A percentile compares a stretch with the other conserved stretches of the same genome.
These are phyloP conservation scores for Hypoxylon sp. DNA, from an alignment of 2,329 filamentous ascomycete species.

Conservation along the genomic window DNA sequence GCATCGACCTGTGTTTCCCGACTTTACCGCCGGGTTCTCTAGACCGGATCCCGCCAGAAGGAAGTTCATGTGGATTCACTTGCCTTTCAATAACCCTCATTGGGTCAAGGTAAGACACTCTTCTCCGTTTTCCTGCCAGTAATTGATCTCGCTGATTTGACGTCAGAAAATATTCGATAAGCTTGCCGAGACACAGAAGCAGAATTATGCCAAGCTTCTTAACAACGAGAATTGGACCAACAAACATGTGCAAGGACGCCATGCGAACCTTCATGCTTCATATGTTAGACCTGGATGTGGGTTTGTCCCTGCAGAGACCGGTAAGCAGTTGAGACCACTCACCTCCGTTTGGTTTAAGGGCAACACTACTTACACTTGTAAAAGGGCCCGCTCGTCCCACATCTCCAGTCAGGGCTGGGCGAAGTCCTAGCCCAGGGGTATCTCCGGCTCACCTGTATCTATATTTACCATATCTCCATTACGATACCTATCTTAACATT, in stretches of 20 bases:
- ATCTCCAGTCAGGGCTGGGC: conserved; percentile 47
- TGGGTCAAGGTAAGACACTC: conserved; percentile 65
- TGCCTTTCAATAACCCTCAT: conserved; percentile 68
- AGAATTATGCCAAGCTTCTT: conserved; percentile 57
- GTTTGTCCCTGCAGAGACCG: conserved; percentile 57
- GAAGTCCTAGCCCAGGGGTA: conserved; percentile 43
- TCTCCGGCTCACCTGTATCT: conserved; percentile 59
- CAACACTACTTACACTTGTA: background rate
- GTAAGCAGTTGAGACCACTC: conserved; percentile 45
- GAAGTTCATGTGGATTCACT: conserved; percentile 70
- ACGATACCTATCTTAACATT: conserved; percentile 71
- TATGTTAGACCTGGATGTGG: conserved; percentile 63
- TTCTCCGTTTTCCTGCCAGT: conserved; percentile 35
- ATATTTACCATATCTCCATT: conserved; percentile 72
- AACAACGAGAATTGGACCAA: conserved; percentile 63
- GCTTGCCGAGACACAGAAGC: conserved; percentile 60
- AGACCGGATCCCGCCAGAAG: conserved; percentile 55
- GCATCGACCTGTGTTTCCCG: conserved; percentile 45
- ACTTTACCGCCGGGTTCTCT: conserved; percentile 57
- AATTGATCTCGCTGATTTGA: conserved; percentile 44
- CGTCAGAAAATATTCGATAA: conserved; percentile 54
- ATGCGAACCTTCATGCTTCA: conserved; percentile 63
- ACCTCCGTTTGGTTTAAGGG: background rate
- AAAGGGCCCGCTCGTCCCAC: conserved; percentile 56
- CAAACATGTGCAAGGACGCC: conserved; percentile 62